Base-by-base conservation (phyloP, 1,284 basidiomycete genomes). In the Pseudomicrostroma phylloplanum region DNA sequence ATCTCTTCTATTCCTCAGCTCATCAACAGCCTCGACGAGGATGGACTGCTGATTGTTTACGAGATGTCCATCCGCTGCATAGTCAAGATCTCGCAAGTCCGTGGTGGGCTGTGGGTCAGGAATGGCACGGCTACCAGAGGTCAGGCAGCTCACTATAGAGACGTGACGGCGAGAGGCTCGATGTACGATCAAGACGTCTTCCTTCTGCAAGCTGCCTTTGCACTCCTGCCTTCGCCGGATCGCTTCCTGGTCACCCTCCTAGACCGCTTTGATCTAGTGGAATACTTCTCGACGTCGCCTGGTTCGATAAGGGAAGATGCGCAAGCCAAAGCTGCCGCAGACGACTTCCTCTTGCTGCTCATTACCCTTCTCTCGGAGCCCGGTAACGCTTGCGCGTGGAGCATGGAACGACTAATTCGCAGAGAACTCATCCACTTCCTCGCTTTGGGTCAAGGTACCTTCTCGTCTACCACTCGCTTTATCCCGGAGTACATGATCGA, bases 161-260 rank as follows among this genome's bases (percentile, higher is more conserved):
- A 98, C 79, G 92, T 92, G 78, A 89, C 90, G 84, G 86, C 97
- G 59, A 88, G 94, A 30, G 96, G 97, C 79, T 85, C 92, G 11
- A 97, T 94, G 77, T 93, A 94, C 78, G 94, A 98, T 80, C 92
- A 97, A 79, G 94, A 98, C 71, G 83, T 98, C 30, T 96, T 89
- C 83, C 85, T 97, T 63, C 83, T 98, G 4, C 94, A 97, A 81
- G 85, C 88, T 0, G 88, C 88, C 0, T 55, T 76, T 17, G 68
- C 69, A 2, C 84, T 97, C 55, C 84, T 90, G 71, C 83, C 89
- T 48, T 88, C 92, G 62, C 90, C 90, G 1, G 85, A 89, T 68
- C 84, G 86, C 30, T 86, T 96, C 68, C 82, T 97, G 63, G 86
- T 90, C 66, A 87, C 88, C 66, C 86, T 96, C 72, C 86, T 97